Conservation (phyloP, 768 basidiomycete species). For the Rhodotorula babjevae region DNA sequence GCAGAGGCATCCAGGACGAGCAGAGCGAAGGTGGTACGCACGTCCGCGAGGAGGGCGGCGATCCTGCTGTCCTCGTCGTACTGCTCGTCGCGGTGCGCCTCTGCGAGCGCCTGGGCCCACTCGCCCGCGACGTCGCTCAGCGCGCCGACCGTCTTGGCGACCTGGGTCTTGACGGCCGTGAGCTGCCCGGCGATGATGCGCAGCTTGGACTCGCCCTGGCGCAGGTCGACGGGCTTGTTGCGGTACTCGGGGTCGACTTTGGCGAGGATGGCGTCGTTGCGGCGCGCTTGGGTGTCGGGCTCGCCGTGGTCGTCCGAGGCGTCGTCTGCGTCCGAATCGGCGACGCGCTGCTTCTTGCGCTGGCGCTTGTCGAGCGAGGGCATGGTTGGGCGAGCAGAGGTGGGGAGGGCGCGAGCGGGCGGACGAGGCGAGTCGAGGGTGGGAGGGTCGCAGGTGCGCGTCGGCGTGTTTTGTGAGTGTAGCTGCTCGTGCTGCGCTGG, state of each 20-base stretch:
- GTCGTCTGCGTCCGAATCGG: not conserved
- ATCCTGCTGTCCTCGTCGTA: slow-evolving; percentile 19
- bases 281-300: not conserved
- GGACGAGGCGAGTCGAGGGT: not conserved
- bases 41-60: not conserved
- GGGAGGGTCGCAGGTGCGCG: not conserved
- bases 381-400: not conserved
- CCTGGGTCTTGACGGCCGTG: not conserved
- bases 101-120: slow-evolving; percentile 33
- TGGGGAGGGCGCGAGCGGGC: not conserved
- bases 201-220: slow-evolving; percentile 17
- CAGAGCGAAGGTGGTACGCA: slow-evolving; percentile 2
- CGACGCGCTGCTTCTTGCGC: not conserved
- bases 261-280: slow-evolving; percentile 17
- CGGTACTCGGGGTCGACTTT: slow-evolving; percentile 25
- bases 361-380: not conserved
- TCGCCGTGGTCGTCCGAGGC: not conserved
- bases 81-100: not conserved
- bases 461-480: not conserved
- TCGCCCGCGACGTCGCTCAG: slow-evolving; percentile 34
- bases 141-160: slow-evolving; percentile 1
- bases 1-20: not conserved
- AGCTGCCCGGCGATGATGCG: not conserved
- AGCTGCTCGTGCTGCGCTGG: not conserved
- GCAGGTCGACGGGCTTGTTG: slow-evolving; percentile 27